Base-by-base conservation (phyloP, 2,329 filamentous ascomycete species). In the Colletotrichum eleusines region DNA sequence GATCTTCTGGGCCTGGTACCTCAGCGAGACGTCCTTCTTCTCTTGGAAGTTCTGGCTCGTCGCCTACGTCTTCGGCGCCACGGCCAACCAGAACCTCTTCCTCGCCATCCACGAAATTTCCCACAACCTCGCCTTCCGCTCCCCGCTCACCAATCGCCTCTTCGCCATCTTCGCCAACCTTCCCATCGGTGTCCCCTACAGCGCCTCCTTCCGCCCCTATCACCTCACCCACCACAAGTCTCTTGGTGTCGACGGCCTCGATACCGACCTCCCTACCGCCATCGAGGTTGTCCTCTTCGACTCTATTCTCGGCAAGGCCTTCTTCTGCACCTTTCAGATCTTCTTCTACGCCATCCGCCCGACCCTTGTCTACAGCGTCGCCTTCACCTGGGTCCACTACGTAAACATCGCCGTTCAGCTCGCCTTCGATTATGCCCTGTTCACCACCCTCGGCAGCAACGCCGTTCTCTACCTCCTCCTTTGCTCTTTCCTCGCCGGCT, bases 281-380 rank as follows among this genome's bases (percentile, higher is more conserved):
- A 82, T 98, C 61, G 96, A 99, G 84, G 95, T 94, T 73, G 83
- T 97, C 79, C 92, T 99, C 80, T 91, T 99, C 77, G 93, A 99
- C 85, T 98, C 94, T 9, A 91, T 99, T 76, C 89, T 95, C 23
- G 96, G 96, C 80, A 99, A 99, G 84, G 92, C 96, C 75, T 99
- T 99, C 86, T 99, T 99, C 88, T 95, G 93, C 84, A 99, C 96
- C 75, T 99, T 98, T 85, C 96, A 99, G 83, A 98, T 99, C 81
- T 89, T 99, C 80, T 99, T 99, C 88, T 99, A 99, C 85, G 96
- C 96, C 77, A 83, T 99, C 61, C 93, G 96, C 20, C 96, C 96
- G 72, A 97, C 98, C 92, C 91, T 95, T 83, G 89, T 99, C 76
- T 97, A 97, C 87, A 89, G 90, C 76, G 88, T 98, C 6, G 94